Evolutionary conservation across 2,329 filamentous ascomycete species (phyloP), one percentile per base, ranked within the genome.

Genomic region (Bretziella fagacearum): DNA sequence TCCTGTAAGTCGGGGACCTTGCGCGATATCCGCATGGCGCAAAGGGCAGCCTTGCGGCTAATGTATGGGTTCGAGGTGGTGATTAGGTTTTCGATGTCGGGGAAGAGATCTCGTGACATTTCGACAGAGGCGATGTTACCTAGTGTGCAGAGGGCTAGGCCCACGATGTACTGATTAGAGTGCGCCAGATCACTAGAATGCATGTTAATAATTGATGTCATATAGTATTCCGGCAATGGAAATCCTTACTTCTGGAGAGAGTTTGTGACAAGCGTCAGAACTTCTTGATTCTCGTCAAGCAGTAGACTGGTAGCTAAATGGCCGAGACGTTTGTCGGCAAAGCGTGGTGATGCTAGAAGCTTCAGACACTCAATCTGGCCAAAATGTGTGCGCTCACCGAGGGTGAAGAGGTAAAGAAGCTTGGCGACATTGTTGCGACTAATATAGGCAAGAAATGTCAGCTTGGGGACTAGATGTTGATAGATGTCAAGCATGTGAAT

Each of bases 331-430:
- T 98, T 98, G 70, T 98, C 91, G 55, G 91, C 91, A 60, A 98
- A 98, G 50, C 89, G 84, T 54, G 93, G 87, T 33, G 91, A 98
- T 50, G 91, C 91, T 50, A 98, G 75, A 44, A 98, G 76, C 66
- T 98, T 98, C 58, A 98, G 73, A 64, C 91, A 98, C 76, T 98
- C 91, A 60, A 98, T 98, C 70, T 98, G 91, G 44, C 91, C 91
- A 62, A 98, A 98, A 65, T 98, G 91, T 49, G 91, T 98, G 58
- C 91, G 77, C 66, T 98, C 91, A 54, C 91, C 91, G 35, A 98
- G 74, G 1, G 91, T 98, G 64, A 98, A 98, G 52, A 98, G 84
- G 62, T 98, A 98, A 32, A 98, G 75, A 29, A 98, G 77, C 65
- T 98, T 98, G 51, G 91, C 87, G 57, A 98, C 91, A 73, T 98